Evolutionary conservation across 768 basidiomycete species (phyloP).

Genomic region (Mycena galericulata): DNA sequence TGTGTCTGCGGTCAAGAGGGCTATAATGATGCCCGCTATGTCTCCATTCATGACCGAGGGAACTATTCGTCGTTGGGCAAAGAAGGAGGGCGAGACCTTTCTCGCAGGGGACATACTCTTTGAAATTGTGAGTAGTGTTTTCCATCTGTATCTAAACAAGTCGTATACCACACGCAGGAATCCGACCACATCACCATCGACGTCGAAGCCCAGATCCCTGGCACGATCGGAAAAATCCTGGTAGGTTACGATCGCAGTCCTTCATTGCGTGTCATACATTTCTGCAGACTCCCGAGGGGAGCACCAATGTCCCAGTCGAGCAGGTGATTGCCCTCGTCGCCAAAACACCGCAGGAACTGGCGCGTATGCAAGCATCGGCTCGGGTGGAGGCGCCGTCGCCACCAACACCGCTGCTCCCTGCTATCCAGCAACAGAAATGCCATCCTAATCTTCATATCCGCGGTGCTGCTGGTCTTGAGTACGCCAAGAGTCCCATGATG

Average conservation of each 20-base stretch:
- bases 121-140: conserved; percentile 69
- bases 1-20: conserved; percentile 48
- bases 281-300: conserved; percentile 32
- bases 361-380: background rate
- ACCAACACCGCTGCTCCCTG: background rate
- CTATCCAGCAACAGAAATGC: background rate
- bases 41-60: conserved; percentile 92
- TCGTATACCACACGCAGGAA: conserved; percentile 55
- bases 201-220: conserved; percentile 91
- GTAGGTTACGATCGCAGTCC: conserved; percentile 54
- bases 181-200: conserved; percentile 87
- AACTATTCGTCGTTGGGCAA: conserved; percentile 83
- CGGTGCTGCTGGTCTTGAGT: conserved; percentile 8
- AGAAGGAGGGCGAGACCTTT: conserved; percentile 81
- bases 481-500: conserved; percentile 7
- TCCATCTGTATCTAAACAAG: background rate
- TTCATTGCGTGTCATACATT: background rate
- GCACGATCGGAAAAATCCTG: conserved; percentile 87
- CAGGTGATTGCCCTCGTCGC: conserved; percentile 77
- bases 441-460: background rate
- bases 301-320: conserved; percentile 65
- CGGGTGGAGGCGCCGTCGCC: background rate
- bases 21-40: conserved; percentile 84
- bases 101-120: conserved; percentile 78
- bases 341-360: conserved; percentile 56